A percentile compares a stretch with the other conserved stretches of the same genome.
These are phyloP conservation scores for Russula vinacea DNA, from an alignment of 768 basidiomycete species.

Conservation along the genomic window DNA sequence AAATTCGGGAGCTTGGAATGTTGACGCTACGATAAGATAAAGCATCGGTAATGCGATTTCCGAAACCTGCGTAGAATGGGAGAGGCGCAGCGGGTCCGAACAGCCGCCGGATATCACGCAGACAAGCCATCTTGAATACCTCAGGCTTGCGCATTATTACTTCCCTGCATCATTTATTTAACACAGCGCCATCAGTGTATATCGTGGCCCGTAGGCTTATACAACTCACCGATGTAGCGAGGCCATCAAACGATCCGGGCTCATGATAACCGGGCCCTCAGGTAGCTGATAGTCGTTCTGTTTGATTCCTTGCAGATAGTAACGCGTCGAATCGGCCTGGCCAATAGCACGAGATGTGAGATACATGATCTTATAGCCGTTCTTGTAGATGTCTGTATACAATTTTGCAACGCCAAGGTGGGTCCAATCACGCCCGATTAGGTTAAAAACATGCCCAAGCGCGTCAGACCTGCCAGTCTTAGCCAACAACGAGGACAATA, in stretches of 20 bases:
- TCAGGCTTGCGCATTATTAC: conserved; percentile 99
- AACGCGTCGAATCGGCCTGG: conserved; percentile 93
- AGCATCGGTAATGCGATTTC: conserved; percentile 97
- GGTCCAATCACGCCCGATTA: conserved; percentile 98
- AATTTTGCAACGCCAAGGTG: conserved; percentile 95
- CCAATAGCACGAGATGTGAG: conserved; percentile 96
- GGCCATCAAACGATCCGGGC: conserved; percentile 91
- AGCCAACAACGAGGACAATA: conserved; percentile 5
- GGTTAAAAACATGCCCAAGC: conserved; percentile 92
- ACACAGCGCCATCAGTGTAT: neutral
- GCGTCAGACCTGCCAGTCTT: conserved; percentile 74
- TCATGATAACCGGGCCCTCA: conserved; percentile 98
- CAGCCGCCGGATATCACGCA: conserved; percentile 88
- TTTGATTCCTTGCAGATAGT: conserved; percentile 91
- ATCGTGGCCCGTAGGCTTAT: conserved; percentile 31
- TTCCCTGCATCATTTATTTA: conserved; percentile 58
- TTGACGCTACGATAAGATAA: conserved; percentile 96
- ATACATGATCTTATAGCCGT: conserved; percentile 98
- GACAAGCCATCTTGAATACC: conserved; percentile 99
- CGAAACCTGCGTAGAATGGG: conserved; percentile 96
- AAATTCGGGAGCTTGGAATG: conserved; percentile 89
- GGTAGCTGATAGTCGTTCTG: conserved; percentile 97
- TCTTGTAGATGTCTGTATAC: conserved; percentile 91
- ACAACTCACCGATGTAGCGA: conserved; percentile 77
- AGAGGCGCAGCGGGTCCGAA: conserved; percentile 71